phyloP scores from a whole-genome alignment of 2,329 filamentous ascomycete species.

The Aspergillaceae sp. region DNA sequence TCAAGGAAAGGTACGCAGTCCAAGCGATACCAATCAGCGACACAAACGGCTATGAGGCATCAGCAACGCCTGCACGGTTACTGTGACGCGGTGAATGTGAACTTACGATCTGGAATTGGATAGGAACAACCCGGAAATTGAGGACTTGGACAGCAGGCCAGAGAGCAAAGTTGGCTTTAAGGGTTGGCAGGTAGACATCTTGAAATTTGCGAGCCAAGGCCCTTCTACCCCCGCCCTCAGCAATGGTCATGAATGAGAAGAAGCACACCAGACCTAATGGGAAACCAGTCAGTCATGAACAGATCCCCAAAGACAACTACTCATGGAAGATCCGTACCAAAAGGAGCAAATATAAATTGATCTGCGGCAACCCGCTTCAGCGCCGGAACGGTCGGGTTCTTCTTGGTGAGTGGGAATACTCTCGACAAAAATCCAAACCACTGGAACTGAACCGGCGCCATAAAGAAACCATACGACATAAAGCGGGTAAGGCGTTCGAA shows the following conservation, averaged over 20 bases:
- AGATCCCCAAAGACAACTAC: neutral
- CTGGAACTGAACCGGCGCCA: constrained; percentile 90
- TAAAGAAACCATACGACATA: constrained; percentile 94
- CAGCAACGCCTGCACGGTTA: neutral
- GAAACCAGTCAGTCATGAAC: constrained; percentile 4
- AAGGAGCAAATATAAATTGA: constrained; percentile 85
- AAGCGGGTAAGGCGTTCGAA: constrained; percentile 91
- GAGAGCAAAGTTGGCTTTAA: constrained; percentile 91
- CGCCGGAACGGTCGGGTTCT: constrained; percentile 62
- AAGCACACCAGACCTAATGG: constrained; percentile 64
- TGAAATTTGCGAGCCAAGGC: constrained; percentile 76
- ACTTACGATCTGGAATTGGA: constrained; percentile 92
- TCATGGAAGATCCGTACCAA: constrained; percentile 48
- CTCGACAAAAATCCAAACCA: constrained; percentile 85
- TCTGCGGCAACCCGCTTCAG: constrained; percentile 88
- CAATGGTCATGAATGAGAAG: constrained; percentile 93
- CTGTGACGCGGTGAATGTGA: neutral
- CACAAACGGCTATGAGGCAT: constrained; percentile 66
- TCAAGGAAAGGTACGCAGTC: constrained; percentile 92
- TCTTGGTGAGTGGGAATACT: constrained; percentile 77
- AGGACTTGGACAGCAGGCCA: constrained; percentile 95
- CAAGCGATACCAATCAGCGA: constrained; percentile 93
- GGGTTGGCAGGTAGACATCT: constrained; percentile 85
- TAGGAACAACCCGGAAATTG: constrained; percentile 91
- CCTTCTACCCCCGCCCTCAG: constrained; percentile 78